A percentile compares a stretch with the other conserved stretches of the same genome.
Evolutionary conservation across 2,329 filamentous ascomycete species (phyloP).

Genomic region (Diaporthe capsici): DNA sequence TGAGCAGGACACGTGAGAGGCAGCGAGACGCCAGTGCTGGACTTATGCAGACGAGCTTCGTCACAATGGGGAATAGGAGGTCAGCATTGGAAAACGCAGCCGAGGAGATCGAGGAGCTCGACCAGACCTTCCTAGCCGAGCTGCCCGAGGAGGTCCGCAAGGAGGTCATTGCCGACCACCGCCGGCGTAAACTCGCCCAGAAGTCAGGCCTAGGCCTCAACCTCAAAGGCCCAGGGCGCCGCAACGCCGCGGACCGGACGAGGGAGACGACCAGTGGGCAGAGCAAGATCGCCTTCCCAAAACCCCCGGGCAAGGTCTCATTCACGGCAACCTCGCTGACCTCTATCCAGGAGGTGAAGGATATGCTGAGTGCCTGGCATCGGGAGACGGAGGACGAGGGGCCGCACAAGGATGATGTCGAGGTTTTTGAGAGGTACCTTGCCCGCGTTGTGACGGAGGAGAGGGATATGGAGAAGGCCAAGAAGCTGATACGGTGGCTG

Average conservation of each 20-base stretch:
- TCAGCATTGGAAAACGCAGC: slow-evolving; percentile 48
- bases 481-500: slow-evolving; percentile 87
- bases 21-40: slow-evolving; percentile 69
- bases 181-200: slow-evolving; percentile 72
- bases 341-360: slow-evolving; percentile 73
- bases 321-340: slow-evolving; percentile 62
- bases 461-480: slow-evolving; percentile 86
- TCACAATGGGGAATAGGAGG: slow-evolving; percentile 57
- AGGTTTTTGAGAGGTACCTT: slow-evolving; percentile 81
- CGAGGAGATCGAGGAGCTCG: slow-evolving; percentile 66
- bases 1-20: slow-evolving; percentile 63
- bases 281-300: slow-evolving; percentile 61
- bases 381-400: slow-evolving; percentile 78
- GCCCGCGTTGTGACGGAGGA: slow-evolving; percentile 81
- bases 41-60: slow-evolving; percentile 81
- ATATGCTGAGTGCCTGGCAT: slow-evolving; percentile 84
- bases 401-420: slow-evolving; percentile 84
- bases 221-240: slow-evolving; percentile 53
- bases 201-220: slow-evolving; percentile 61
- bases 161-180: slow-evolving; percentile 84
- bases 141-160: slow-evolving; percentile 84
- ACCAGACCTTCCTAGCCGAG: slow-evolving; percentile 83
- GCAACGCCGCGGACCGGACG: slow-evolving; percentile 39
- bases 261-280: slow-evolving; percentile 48
- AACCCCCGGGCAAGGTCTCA: slow-evolving; percentile 59